A percentile compares a stretch with the other conserved stretches of the same genome.
Conservation (phyloP, 257 asterid species). For the Solanum chmielewskii region DNA sequence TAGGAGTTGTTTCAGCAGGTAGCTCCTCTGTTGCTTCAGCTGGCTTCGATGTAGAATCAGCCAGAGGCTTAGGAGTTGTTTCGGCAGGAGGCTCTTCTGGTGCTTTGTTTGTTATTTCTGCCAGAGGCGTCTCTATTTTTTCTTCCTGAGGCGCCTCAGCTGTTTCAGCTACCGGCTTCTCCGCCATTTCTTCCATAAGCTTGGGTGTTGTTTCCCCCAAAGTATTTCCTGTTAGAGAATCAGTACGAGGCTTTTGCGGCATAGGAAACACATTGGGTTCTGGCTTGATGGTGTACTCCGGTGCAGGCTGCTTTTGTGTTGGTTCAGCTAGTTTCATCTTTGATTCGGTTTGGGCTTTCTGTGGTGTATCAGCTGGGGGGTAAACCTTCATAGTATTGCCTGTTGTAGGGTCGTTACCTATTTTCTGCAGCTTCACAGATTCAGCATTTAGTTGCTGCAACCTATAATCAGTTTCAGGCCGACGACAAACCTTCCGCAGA, state of each 20-base stretch:
- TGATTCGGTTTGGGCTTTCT: not conserved
- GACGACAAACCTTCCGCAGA: slow-evolving; percentile 42
- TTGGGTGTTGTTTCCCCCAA: not conserved
- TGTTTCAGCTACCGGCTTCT: not conserved
- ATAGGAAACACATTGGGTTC: not conserved
- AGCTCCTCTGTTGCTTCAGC: not conserved
- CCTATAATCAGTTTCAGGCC: slow-evolving; percentile 59
- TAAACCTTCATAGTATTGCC: slow-evolving; percentile 11
- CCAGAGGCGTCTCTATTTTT: not conserved
- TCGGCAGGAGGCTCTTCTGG: not conserved
- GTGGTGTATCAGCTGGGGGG: slow-evolving; percentile 8
- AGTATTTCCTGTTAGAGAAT: slow-evolving; percentile 14
- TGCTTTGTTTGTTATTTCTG: not conserved
- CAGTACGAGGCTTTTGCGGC: slow-evolving; percentile 14
- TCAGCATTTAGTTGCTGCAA: slow-evolving; percentile 37
- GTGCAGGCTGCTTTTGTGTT: not conserved
- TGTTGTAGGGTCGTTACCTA: slow-evolving; percentile 9
- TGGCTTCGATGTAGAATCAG: not conserved
- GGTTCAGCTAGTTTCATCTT: not conserved
- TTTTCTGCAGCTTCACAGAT: slow-evolving; percentile 26
- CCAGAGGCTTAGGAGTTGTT: not conserved
- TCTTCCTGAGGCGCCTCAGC: not conserved
- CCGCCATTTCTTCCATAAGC: not conserved
- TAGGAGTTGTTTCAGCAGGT: not conserved
- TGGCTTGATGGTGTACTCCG: not conserved